phyloP scores from a whole-genome alignment of 257 asterid genomes.

The Solanum pinnatisectum region DNA sequence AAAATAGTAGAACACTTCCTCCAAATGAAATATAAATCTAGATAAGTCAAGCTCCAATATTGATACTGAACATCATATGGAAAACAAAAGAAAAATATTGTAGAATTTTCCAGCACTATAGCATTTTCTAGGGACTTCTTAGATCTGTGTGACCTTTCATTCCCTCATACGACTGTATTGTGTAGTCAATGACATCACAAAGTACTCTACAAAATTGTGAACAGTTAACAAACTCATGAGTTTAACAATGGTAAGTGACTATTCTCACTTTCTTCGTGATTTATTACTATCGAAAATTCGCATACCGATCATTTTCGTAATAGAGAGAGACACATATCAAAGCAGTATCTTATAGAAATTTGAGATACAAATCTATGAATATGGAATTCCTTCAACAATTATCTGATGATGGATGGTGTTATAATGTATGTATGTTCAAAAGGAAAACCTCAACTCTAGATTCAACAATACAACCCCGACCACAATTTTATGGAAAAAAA shows the following conservation, averaged over 20 bases:
- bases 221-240: not conserved
- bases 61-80: not conserved
- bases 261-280: not conserved
- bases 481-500: slow-evolving; percentile 36
- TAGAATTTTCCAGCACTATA: not conserved
- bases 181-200: not conserved
- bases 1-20: not conserved
- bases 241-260: not conserved
- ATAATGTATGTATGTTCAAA: not conserved
- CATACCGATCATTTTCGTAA: not conserved
- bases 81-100: not conserved
- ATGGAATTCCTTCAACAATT: not conserved
- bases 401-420: not conserved
- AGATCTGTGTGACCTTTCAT: not conserved
- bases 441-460: slow-evolving; percentile 28
- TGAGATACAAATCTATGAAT: not conserved
- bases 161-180: not conserved
- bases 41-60: too few species aligned
- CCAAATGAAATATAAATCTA: not conserved
- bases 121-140: not conserved
- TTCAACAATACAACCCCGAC: slow-evolving; percentile 18
- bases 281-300: not conserved
- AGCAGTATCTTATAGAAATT: not conserved
- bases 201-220: not conserved
- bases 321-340: not conserved